Percentiles rank a stretch among this genome's conserved stretches.
Conservation (phyloP, 495 filamentous ascomycete genomes). For the Endocarpon pusillum region DNA sequence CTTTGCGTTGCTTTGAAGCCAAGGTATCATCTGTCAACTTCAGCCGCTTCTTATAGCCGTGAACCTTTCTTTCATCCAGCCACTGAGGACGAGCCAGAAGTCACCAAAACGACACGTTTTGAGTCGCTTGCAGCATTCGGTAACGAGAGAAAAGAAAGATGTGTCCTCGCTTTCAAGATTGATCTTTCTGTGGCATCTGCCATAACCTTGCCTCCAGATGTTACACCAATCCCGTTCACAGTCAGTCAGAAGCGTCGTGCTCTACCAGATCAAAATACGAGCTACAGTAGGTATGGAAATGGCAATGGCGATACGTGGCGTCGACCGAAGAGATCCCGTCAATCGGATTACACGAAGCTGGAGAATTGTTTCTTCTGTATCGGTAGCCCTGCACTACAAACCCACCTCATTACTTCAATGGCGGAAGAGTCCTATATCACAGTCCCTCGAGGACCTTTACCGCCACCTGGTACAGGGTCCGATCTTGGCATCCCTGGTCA, state of each 20-base stretch:
- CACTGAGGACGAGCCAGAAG: slow-evolving; percentile 31
- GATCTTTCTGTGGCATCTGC: slow-evolving; percentile 30
- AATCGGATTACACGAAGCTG: slow-evolving; percentile 18
- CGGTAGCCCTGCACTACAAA: slow-evolving; percentile 60
- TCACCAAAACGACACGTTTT: slow-evolving; percentile 59
- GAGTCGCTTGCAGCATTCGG: slow-evolving; percentile 66
- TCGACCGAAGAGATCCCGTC: slow-evolving; percentile 1
- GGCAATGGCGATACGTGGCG: slow-evolving; percentile 16
- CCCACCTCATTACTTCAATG: slow-evolving; percentile 78
- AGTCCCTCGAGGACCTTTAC: slow-evolving; percentile 79
- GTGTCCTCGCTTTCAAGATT: slow-evolving; percentile 77
- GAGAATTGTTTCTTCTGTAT: slow-evolving; percentile 89
- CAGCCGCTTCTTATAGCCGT: slow-evolving; percentile 57
- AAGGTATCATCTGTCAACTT: slow-evolving; percentile 70
- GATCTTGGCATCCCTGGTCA: slow-evolving; percentile 64
- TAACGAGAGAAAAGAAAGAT: slow-evolving; percentile 59
- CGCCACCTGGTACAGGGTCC: slow-evolving; percentile 45
- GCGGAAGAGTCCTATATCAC: slow-evolving; percentile 74
- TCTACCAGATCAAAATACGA: slow-evolving; percentile 30
- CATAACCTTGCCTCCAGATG: slow-evolving; percentile 40
- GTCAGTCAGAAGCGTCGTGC: slow-evolving; percentile 39
- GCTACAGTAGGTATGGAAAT: slow-evolving; percentile 42
- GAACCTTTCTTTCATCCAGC: slow-evolving; percentile 77
- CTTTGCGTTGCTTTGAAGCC: slow-evolving; percentile 62
- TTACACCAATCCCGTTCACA: slow-evolving; percentile 57